Evolutionary conservation across 179 eudicot genomes (phyloP), one percentile per base, ranked within the genome.

Genomic region (Actinidia polygama): DNA sequence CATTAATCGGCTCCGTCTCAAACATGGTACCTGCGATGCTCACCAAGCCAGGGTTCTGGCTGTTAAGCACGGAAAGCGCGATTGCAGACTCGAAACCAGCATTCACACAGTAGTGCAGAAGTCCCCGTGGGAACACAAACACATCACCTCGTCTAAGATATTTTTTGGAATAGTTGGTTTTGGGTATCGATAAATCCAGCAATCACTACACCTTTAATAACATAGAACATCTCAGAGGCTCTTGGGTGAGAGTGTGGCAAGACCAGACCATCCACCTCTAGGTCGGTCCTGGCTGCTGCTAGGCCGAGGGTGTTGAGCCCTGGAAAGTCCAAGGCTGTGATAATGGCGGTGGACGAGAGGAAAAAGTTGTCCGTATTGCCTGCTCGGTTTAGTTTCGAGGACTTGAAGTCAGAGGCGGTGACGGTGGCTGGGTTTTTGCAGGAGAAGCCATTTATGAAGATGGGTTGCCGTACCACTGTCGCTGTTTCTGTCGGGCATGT

Each of bases 291-390:
- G 5, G 92, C 93, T n/a, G 87, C 69, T 1, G 97, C 91, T 1
- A 96, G 84, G 23, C 98, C 98, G 2, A 96, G 87, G 7, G 98
- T 95, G 91, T 96, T 96, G 46, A 96, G 93, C 3, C 99, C 99
- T 0, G 96, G 94, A 76, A 89, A 92, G 24, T 86, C 89, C 0
- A 77, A 50, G 3, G 98, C 98, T 1, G 94, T 90, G 73, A 87
- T 83, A 0, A 92, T 78, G 79, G 82, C 87, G 4, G 85, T 81
- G 54, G 93, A 87, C 30, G 99, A 95, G 7, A 80, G 84, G 61
- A 83, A 68, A 75, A 93, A 82, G 83, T 89, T 90, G 81, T 78
- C 84, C 0, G 94, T 92, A 72, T 90, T 89, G 4, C 99, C 97
- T 0, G 51, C 61, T 14, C 47, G 71, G 83, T 51, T 89, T 49